Base-by-base conservation (phyloP, 768 basidiomycete genomes). In the Lactifluus subvellereus region DNA sequence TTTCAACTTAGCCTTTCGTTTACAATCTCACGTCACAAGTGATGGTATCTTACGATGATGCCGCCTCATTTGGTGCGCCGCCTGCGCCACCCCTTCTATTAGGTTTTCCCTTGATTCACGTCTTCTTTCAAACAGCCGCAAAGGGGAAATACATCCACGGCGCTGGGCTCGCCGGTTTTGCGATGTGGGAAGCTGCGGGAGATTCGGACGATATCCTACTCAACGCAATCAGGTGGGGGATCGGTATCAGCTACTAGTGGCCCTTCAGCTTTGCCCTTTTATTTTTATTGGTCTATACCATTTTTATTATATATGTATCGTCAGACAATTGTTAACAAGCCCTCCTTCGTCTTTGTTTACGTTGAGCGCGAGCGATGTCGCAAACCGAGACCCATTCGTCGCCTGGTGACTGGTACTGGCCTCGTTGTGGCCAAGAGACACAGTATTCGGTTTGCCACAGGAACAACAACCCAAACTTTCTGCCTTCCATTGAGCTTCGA, bases 41-140 rank as follows among this genome's bases (percentile, higher is more conserved):
- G 58, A 77, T 85, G 75, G 77, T 91, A 40, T 81, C 88, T 0
- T 91, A 82, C 68, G 89, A 91, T 63, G 75, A 88, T 67, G 69
- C 82, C 0, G 68, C 76, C 55, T 87, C 88, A 1, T 86, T 86
- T 66, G 73, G 49, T 50, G 30, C 49, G 30, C 7, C 11, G 6
- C n/a, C 20, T 20, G 7, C 20, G 30, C 14, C 9, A 47, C n/a
- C 45, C 16, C n/a, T 20, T 47, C 20, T 20, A 2, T 43, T 47
- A 47, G 9, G 45, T 9, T 4, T 20, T 20, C 11, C 4, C 1
- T 20, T 47, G 45, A 20, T 10, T 10, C 16, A 43, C 8, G 16
- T 47, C 45, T 13, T 20, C 20, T 20, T 47, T 20, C 45, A 20
- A 47, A 47, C 8, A 47, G 45, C n/a, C 1, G 7, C n/a, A 47